Evolutionary conservation across 257 asterid genomes (phyloP).

Genomic region (Ajuga chamaepitys): DNA sequence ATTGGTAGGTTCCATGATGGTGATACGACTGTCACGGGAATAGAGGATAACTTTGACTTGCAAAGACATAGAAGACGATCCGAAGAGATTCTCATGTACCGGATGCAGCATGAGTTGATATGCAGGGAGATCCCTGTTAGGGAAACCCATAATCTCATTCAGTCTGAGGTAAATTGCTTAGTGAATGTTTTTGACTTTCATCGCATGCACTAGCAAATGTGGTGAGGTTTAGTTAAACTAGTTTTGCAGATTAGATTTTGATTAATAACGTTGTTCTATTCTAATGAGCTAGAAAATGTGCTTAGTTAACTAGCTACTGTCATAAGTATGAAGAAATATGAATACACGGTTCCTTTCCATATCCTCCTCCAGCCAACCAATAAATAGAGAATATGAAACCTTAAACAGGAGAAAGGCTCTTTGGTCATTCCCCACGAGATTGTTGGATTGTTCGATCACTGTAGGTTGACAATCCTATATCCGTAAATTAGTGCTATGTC

Average conservation of each 20-base stretch:
- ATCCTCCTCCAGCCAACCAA: not conserved
- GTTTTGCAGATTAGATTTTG: not conserved
- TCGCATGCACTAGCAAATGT: not conserved
- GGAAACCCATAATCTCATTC: slow-evolving; percentile 59
- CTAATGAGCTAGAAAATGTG: not conserved
- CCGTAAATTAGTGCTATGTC: not conserved
- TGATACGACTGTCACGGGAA: slow-evolving; percentile 46
- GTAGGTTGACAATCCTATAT: not conserved
- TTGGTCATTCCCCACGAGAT: no score
- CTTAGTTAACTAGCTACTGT: not conserved
- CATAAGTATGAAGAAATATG: not conserved
- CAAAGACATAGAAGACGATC: slow-evolving; percentile 61
- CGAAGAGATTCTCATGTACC: slow-evolving; percentile 66
- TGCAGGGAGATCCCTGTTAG: slow-evolving; percentile 91
- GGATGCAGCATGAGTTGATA: slow-evolving; percentile 55
- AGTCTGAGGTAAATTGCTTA: slow-evolving; percentile 63
- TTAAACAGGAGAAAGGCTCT: no score
- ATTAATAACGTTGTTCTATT: not conserved
- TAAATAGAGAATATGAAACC: not conserved
- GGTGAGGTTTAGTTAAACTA: not conserved
- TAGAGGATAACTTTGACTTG: slow-evolving; percentile 51
- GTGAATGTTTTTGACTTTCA: not conserved
- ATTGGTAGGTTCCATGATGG: slow-evolving; percentile 42
- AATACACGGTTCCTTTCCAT: not conserved
- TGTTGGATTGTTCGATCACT: not conserved